Percentiles rank a stretch among this genome's conserved stretches.
These are phyloP conservation scores for Diaporthe velutina DNA, from an alignment of 2,329 filamentous ascomycete genomes.

Conservation along the genomic window DNA sequence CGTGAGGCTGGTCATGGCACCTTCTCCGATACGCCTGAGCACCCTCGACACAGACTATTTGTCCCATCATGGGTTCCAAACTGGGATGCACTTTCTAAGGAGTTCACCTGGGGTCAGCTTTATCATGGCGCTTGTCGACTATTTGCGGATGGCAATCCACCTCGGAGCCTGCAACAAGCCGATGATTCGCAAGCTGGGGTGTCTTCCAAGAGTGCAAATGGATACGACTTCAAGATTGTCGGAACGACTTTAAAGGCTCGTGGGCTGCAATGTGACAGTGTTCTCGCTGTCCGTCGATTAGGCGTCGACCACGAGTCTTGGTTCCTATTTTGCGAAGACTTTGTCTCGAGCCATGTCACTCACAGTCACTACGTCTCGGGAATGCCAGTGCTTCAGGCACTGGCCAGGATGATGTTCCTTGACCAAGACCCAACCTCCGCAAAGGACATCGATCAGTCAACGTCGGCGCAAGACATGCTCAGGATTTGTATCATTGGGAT, in stretches of 20 bases:
- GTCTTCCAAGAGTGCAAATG: too few species aligned
- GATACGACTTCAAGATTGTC: not conserved
- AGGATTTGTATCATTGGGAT: conserved; percentile 1
- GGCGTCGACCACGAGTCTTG: conserved; percentile 2
- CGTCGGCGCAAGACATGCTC: not conserved
- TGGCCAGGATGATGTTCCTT: conserved; percentile 5
- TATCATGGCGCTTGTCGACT: not conserved
- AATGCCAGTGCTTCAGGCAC: conserved; percentile 4
- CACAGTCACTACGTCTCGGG: not conserved
- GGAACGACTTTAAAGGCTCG: not conserved
- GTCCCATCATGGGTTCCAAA: conserved; percentile 15
- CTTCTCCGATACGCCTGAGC: not conserved
- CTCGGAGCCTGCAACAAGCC: not conserved
- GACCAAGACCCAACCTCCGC: not conserved
- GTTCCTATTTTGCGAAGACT: not conserved
- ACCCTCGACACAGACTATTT: conserved; percentile 10
- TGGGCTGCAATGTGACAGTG: not conserved
- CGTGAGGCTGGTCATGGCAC: conserved; percentile 5
- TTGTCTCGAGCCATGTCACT: not conserved
- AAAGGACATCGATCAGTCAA: not conserved
- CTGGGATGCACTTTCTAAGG: conserved; percentile 13
- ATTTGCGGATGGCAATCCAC: not conserved
- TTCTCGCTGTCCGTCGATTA: not conserved
- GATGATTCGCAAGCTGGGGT: not conserved
- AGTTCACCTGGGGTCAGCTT: conserved; percentile 10